phyloP scores from a whole-genome alignment of 2,329 filamentous ascomycete genomes.

The Fusarium sambucinum region DNA sequence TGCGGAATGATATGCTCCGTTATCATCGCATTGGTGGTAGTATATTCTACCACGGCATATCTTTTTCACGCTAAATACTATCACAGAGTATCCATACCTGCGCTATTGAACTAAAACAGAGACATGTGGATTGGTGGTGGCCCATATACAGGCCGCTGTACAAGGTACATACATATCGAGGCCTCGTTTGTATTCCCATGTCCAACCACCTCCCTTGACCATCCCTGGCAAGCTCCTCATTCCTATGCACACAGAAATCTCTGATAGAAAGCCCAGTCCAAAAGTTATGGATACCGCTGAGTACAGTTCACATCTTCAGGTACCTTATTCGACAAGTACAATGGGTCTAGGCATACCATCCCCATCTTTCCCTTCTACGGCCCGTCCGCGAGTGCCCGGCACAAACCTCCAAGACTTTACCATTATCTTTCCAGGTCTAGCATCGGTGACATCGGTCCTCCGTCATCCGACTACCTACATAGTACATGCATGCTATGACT shows the following conservation, averaged over 20 bases:
- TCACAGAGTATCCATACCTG: slow-evolving; percentile 5
- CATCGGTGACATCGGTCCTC: slow-evolving; percentile 38
- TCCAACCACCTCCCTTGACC: slow-evolving; percentile 30
- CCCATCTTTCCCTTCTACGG: slow-evolving; percentile 43
- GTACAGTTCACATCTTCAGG: background rate
- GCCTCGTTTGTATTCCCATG: slow-evolving; percentile 34
- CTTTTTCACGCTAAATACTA: slow-evolving; percentile 6
- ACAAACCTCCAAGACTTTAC: slow-evolving; percentile 7
- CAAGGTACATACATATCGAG: slow-evolving; percentile 31
- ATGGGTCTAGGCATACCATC: slow-evolving; percentile 29
- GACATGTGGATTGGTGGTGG: slow-evolving; percentile 29
- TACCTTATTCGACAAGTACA: slow-evolving; percentile 28
- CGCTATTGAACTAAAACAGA: slow-evolving; percentile 5
- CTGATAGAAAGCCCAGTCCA: slow-evolving; percentile 4
- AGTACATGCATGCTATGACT: slow-evolving; percentile 43
- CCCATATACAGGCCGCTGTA: slow-evolving; percentile 6
- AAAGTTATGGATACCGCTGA: slow-evolving; percentile 3
- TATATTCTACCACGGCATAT: slow-evolving; percentile 26
- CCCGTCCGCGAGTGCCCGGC: slow-evolving; percentile 46
- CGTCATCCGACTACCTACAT: slow-evolving; percentile 30
- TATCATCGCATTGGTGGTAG: slow-evolving; percentile 21
- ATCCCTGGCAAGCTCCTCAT: slow-evolving; percentile 26
- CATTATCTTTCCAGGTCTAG: slow-evolving; percentile 38
- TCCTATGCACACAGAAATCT: slow-evolving; percentile 36
- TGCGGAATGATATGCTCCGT: slow-evolving; percentile 32